Evolutionary conservation across 257 asterid species (phyloP).

Genomic region (Apocynum venetum): DNA sequence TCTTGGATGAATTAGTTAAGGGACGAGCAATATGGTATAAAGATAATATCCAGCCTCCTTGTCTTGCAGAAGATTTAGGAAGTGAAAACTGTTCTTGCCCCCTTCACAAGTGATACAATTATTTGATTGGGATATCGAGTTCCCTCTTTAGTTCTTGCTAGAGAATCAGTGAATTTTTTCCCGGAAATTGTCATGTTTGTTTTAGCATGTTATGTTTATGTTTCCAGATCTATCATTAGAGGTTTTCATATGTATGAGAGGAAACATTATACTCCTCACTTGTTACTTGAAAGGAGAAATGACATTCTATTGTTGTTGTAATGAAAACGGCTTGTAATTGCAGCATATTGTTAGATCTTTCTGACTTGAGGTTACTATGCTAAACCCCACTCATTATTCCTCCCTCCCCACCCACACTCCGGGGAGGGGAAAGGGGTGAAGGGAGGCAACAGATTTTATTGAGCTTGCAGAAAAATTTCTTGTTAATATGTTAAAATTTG

Average conservation of each 20-base stretch:
- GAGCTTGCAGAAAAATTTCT: background rate
- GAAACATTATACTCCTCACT: background rate
- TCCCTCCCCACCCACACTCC: no score
- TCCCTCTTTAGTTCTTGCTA: background rate
- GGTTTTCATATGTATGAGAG: background rate
- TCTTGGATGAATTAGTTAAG: conserved; percentile 54
- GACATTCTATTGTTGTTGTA: background rate
- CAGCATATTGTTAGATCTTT: no score
- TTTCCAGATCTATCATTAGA: background rate
- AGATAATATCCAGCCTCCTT: conserved; percentile 55
- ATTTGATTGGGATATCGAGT: background rate
- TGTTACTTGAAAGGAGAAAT: background rate
- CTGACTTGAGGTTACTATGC: no score
- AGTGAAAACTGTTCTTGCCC: conserved; percentile 39
- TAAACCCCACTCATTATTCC: no score
- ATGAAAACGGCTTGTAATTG: no score
- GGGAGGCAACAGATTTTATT: background rate
- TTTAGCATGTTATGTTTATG: background rate
- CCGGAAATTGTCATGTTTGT: background rate
- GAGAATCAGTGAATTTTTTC: background rate
- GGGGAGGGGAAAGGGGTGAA: no score
- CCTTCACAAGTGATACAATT: conserved; percentile 22
- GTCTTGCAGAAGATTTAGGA: conserved; percentile 83
- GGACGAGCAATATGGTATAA: conserved; percentile 67
- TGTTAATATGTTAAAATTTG: no score